Evolutionary conservation across 768 basidiomycete genomes (phyloP), one percentile per base, ranked within the genome.

Genomic region (Podaxis sp.): DNA sequence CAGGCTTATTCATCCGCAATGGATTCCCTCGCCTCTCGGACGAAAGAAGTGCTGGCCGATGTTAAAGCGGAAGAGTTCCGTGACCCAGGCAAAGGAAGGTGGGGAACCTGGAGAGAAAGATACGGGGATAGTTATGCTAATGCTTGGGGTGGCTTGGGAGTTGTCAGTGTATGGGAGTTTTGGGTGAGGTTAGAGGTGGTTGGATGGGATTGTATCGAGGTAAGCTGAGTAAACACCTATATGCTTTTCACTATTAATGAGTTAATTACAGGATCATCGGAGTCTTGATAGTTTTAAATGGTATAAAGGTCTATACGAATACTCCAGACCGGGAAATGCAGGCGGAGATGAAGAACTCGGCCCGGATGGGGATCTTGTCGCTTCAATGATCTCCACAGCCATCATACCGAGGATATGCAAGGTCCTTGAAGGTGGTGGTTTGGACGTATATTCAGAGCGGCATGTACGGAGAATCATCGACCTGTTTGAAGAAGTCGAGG

Each of bases 111-210:
- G 96, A 80, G 94, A 58, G 80, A 84, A 64, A 82, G 80, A 65
- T 94, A 89, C 67, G 79, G 79, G 4, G 95, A 98, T 65, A 93
- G 84, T 63, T 98, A 96, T 75, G 77, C 82, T 2, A 88, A 90
- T 41, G 96, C 96, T 3, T 98, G 92, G 94, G 95, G 95, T 52
- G 92, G 95, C 3, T 77, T 96, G 58, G 93, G 89, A 0, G 82
- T 95, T 48, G 87, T 96, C 1, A 88, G 88, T 55, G 91, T 92
- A 53, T 96, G 95, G 94, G 95, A 95, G 73, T 96, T 95, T 72
- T 96, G 93, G 93, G 86, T 86, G n/a, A 80, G 94, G 60, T 77
- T 94, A 62, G 95, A 98, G 76, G 81, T 88, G 65, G 76, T 93
- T 11, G 91, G 89, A 3, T 97, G 96, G 96, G 86, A 95, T 72